These are phyloP conservation scores for Backusella psychrophila DNA, from an alignment of 192 early-diverging fungal species.

Conservation along the genomic window DNA sequence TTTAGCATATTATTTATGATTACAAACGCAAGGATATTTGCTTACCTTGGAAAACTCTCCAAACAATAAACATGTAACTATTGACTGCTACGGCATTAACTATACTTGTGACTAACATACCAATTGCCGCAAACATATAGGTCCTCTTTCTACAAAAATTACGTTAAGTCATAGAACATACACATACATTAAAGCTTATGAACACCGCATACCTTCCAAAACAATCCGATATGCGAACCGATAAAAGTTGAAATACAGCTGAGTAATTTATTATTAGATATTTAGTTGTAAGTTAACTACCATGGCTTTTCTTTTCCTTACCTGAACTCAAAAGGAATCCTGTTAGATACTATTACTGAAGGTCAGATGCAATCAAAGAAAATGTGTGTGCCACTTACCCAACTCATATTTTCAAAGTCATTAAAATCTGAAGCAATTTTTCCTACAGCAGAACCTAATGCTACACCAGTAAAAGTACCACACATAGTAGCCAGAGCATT, in stretches of 20 bases:
- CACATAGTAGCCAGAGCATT: background rate
- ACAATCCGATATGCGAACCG: background rate
- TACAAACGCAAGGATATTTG: background rate
- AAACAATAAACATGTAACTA: background rate
- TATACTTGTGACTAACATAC: background rate
- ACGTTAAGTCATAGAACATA: background rate
- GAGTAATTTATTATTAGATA: background rate
- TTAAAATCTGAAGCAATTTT: background rate
- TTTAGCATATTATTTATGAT: background rate
- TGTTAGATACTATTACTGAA: background rate
- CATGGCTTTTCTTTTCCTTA: background rate
- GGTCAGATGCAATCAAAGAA: background rate
- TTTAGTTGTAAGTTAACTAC: background rate
- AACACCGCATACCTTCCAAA: background rate
- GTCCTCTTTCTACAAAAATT: background rate
- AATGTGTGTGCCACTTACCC: background rate
- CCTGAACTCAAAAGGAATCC: background rate
- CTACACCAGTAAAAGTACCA: background rate
- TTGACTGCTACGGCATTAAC: background rate
- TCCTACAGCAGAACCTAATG: background rate
- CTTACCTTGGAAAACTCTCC: background rate
- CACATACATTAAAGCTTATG: background rate
- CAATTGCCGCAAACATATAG: background rate
- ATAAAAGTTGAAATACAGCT: background rate
- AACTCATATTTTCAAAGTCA: background rate